A percentile compares a stretch with the other conserved stretches of the same genome.
Evolutionary conservation across 2,329 filamentous ascomycete genomes (phyloP).

Genomic region (Neofusicoccum ribis): DNA sequence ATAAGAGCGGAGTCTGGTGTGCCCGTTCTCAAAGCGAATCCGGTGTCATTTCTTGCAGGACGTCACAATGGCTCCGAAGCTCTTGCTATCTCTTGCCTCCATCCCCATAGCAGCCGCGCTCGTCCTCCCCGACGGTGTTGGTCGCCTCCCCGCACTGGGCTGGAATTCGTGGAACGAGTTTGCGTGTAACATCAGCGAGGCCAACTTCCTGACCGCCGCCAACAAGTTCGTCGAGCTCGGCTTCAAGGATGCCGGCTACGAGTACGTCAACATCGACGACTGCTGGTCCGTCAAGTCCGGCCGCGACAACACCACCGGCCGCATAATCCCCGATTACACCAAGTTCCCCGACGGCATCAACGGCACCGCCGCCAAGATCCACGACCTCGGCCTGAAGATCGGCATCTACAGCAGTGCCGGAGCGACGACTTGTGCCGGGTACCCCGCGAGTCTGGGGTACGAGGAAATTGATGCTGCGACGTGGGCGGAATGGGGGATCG

Average conservation of each 20-base stretch:
- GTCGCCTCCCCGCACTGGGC: conserved; percentile 27
- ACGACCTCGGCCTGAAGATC: conserved; percentile 59
- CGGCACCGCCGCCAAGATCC: conserved; percentile 55
- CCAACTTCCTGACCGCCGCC: conserved; percentile 50
- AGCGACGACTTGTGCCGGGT: conserved; percentile 51
- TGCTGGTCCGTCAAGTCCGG: conserved; percentile 55
- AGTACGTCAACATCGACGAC: conserved; percentile 63
- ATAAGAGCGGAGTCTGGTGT: no score
- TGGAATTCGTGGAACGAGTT: conserved; percentile 59
- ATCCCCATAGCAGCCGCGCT: conserved; percentile 13
- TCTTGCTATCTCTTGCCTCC: conserved; percentile 1
- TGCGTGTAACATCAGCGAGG: conserved; percentile 53
- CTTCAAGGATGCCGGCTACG: conserved; percentile 56
- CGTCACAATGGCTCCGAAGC: neutral
- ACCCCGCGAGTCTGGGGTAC: conserved; percentile 57
- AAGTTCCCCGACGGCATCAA: conserved; percentile 62
- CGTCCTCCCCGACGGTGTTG: conserved; percentile 22
- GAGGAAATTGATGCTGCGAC: conserved; percentile 60
- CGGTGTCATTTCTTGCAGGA: neutral
- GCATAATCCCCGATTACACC: conserved; percentile 38
- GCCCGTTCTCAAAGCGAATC: no score
- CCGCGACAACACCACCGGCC: conserved; percentile 46
- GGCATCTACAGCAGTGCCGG: conserved; percentile 64
- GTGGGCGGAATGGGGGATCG: conserved; percentile 48
- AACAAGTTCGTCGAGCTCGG: conserved; percentile 51